These are phyloP conservation scores for Bipolaris zeicola DNA, from an alignment of 2,329 filamentous ascomycete genomes.

Conservation along the genomic window DNA sequence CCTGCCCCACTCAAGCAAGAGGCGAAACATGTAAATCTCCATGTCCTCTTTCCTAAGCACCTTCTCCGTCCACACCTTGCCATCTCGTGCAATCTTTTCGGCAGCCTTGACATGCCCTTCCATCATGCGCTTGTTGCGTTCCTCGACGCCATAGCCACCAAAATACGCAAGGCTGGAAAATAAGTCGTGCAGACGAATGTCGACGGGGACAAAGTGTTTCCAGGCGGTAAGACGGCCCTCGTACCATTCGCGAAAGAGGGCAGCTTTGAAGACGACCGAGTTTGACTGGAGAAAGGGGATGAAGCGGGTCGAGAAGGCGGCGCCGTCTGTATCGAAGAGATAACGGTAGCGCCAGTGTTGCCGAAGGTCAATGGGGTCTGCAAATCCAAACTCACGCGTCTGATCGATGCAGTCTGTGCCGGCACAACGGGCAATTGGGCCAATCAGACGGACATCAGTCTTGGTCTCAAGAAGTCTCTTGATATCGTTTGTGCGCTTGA, in stretches of 20 bases:
- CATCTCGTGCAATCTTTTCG: constrained; percentile 40
- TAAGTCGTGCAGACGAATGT: constrained; percentile 72
- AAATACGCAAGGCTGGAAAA: constrained; percentile 80
- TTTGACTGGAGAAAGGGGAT: constrained; percentile 68
- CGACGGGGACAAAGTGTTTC: constrained; percentile 81
- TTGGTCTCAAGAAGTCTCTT: constrained; percentile 58
- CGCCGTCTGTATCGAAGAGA: constrained; percentile 73
- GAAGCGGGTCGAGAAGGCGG: constrained; percentile 69
- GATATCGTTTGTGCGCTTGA: constrained; percentile 59
- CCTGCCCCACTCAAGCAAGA: constrained; percentile 72
- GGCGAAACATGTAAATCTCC: constrained; percentile 78
- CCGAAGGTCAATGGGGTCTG: constrained; percentile 57
- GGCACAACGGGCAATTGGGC: constrained; percentile 62
- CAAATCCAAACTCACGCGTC: constrained; percentile 58
- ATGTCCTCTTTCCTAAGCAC: constrained; percentile 62
- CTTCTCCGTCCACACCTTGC: constrained; percentile 43
- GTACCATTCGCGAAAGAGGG: constrained; percentile 80
- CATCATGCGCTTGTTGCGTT: constrained; percentile 35
- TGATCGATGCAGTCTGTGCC: constrained; percentile 61
- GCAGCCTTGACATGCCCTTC: constrained; percentile 34
- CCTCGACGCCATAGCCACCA: constrained; percentile 37
- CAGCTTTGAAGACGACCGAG: constrained; percentile 72
- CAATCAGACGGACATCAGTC: constrained; percentile 63
- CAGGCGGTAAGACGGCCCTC: constrained; percentile 75
- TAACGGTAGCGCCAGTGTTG: constrained; percentile 70